These are phyloP conservation scores for Oryza meridionalis DNA, from an alignment of 176 grass and related monocot genomes.

Conservation along the genomic window DNA sequence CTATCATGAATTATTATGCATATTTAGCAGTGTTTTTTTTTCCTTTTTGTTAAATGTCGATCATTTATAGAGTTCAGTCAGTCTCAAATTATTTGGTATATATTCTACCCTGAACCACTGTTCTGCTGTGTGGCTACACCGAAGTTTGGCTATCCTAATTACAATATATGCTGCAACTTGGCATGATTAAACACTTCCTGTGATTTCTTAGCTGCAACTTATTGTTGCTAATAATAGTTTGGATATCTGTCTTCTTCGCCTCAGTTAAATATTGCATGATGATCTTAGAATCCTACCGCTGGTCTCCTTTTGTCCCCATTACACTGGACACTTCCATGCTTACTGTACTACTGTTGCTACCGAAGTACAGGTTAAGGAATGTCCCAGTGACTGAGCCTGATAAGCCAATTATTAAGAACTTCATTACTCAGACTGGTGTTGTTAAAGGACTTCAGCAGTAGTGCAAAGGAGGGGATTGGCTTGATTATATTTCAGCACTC, in stretches of 20 bases:
- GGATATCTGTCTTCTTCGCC: not conserved
- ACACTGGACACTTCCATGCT: conserved; percentile 78
- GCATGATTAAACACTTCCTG: not conserved
- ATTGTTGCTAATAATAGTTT: conserved; percentile 14
- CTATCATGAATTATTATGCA: not conserved
- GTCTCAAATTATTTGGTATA: not conserved
- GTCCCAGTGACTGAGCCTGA: conserved; percentile 77
- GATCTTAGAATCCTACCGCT: conserved; percentile 56
- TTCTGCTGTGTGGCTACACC: not conserved
- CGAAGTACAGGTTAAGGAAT: conserved; percentile 94
- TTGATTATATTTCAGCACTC: conserved; percentile 80
- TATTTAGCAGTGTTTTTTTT: not conserved
- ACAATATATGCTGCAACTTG: not conserved
- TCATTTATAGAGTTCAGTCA: not conserved
- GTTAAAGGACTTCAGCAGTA: conserved; percentile 77
- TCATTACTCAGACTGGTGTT: conserved; percentile 86
- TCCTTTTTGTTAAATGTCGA: not conserved
- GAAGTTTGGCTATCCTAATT: not conserved
- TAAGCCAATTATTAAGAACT: conserved; percentile 78
- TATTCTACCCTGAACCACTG: not conserved
- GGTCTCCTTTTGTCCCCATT: conserved; percentile 81
- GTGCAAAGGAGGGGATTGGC: conserved; percentile 96
- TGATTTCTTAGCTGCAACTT: not conserved
- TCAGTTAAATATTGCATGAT: conserved; percentile 4
- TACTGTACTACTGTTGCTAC: conserved; percentile 80